A percentile compares a stretch with the other conserved stretches of the same genome.
phyloP scores from a whole-genome alignment of 345 rosid species.

The Turnera subulata region DNA sequence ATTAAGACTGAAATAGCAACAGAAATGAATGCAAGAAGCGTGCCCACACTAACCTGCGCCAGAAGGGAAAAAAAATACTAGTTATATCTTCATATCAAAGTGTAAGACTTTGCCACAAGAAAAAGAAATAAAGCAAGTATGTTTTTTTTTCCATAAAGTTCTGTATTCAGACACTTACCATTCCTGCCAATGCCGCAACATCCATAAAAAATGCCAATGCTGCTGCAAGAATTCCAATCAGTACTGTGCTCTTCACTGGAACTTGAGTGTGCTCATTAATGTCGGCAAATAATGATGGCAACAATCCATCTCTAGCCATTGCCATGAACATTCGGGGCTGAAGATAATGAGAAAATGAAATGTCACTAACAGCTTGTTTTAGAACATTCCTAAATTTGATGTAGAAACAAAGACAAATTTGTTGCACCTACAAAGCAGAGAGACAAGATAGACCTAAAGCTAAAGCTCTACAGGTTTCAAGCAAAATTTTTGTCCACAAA shows the following conservation, averaged over 20 bases:
- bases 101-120: neutral
- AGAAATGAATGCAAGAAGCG: constrained; percentile 65
- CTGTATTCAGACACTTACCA: constrained; percentile 32
- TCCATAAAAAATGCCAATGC: constrained; percentile 59
- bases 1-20: constrained; percentile 59
- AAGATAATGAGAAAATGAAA: constrained; percentile 5
- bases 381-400: no score
- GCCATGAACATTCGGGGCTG: constrained; percentile 81
- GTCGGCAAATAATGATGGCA: constrained; percentile 75
- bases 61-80: constrained; percentile 1
- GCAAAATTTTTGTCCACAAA: no score
- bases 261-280: constrained; percentile 59
- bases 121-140: neutral
- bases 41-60: constrained; percentile 66
- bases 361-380: neutral
- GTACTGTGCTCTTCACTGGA: constrained; percentile 75
- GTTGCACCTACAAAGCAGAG: neutral
- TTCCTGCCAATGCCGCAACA: constrained; percentile 60
- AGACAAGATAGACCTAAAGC: neutral
- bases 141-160: neutral
- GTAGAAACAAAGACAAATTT: no score
- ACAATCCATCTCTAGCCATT: constrained; percentile 91
- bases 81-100: neutral
- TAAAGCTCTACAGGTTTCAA: neutral
- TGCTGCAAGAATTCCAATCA: constrained; percentile 61